These are phyloP conservation scores for Teratosphaeria nubilosa DNA, from an alignment of 2,329 filamentous ascomycete species.

Conservation along the genomic window DNA sequence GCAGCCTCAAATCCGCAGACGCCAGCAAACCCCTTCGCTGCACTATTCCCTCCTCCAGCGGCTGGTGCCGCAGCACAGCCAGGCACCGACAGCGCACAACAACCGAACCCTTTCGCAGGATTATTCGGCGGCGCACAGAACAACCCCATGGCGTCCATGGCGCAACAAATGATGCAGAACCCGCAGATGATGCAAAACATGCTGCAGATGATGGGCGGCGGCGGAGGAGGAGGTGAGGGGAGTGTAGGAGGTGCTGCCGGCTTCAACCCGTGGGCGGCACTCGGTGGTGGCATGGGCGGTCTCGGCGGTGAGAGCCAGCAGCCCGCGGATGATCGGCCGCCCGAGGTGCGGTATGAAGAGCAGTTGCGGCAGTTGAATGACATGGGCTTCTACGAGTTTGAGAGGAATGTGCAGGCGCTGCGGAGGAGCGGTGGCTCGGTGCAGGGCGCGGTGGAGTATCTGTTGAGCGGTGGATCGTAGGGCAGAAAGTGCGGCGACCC, in stretches of 20 bases:
- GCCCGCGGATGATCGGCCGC: constrained; percentile 72
- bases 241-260: constrained; percentile 22
- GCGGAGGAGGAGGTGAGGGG: constrained; percentile 13
- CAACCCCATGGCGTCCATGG: constrained; percentile 41
- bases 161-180: constrained; percentile 44
- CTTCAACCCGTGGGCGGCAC: constrained; percentile 36
- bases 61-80: constrained; percentile 14
- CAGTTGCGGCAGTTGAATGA: constrained; percentile 92
- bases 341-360: constrained; percentile 84
- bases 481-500: too few relatives aligned
- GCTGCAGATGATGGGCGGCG: constrained; percentile 44
- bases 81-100: constrained; percentile 18
- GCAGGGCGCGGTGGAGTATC: constrained; percentile 75
- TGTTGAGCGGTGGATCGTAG: constrained; percentile 29
- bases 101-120: constrained; percentile 57
- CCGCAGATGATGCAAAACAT: constrained; percentile 46
- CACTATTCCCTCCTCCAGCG: constrained; percentile 40
- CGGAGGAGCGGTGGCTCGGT: constrained; percentile 86
- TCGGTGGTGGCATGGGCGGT: constrained; percentile 29
- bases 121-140: constrained; percentile 42
- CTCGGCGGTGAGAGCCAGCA: constrained; percentile 26
- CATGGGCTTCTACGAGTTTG: constrained; percentile 98
- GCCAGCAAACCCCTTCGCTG: constrained; percentile 50
- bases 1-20: constrained; percentile 7
- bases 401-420: constrained; percentile 79